Percentiles rank a stretch among this genome's conserved stretches.
These are phyloP conservation scores for Leccinum variabile DNA, from an alignment of 1,284 basidiomycete genomes.

Conservation along the genomic window DNA sequence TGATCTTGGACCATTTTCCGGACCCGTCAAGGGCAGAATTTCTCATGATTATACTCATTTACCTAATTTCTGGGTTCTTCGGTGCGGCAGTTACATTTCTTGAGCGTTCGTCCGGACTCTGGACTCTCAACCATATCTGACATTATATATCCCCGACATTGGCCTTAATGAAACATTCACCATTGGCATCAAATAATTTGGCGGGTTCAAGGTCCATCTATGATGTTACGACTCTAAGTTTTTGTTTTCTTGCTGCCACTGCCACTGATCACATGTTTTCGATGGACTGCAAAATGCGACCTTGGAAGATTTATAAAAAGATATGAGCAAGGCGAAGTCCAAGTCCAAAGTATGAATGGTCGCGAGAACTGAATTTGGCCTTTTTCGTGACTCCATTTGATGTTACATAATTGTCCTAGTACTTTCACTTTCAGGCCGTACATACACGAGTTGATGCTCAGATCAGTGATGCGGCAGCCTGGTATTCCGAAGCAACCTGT, in stretches of 20 bases:
- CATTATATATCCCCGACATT: too few species aligned
- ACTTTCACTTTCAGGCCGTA: too few species aligned
- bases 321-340: neutral
- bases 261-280: neutral
- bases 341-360: neutral
- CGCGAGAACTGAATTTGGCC: neutral
- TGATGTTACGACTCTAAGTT: neutral
- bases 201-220: neutral
- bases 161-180: too few species aligned
- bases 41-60: conserved; percentile 81
- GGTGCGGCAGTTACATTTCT: neutral
- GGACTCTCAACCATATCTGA: conserved; percentile 40
- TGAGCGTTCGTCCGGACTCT: neutral
- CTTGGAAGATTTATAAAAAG: neutral
- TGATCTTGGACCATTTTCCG: conserved; percentile 68
- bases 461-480: too few species aligned
- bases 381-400: too few species aligned
- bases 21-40: conserved; percentile 79
- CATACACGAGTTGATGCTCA: too few species aligned
- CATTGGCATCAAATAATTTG: too few species aligned
- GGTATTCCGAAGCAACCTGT: neutral
- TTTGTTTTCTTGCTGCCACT: neutral
- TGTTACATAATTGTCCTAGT: neutral
- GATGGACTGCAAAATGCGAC: neutral
- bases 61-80: conserved; percentile 72